These are phyloP conservation scores for Penicillium sp. DNA, from an alignment of 2,329 filamentous ascomycete species.

Conservation along the genomic window DNA sequence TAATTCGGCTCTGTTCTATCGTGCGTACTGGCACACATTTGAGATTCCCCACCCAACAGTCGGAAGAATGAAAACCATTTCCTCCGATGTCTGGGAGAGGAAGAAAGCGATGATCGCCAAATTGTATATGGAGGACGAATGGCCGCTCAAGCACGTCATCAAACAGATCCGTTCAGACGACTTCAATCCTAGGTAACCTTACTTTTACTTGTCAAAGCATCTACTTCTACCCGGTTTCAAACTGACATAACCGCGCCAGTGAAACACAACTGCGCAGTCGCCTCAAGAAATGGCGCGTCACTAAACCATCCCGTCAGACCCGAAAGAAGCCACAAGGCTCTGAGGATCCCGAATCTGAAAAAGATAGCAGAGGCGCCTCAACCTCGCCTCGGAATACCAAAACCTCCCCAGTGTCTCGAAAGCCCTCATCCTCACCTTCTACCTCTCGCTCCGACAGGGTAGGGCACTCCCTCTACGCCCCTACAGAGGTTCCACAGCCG, in stretches of 20 bases:
- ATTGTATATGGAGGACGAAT: slow-evolving; percentile 48
- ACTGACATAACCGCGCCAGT: slow-evolving; percentile 24
- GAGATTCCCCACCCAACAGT: background rate
- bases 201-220: background rate
- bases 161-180: slow-evolving; percentile 46
- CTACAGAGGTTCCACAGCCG: slow-evolving; percentile 13
- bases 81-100: slow-evolving; percentile 48
- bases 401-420: slow-evolving; percentile 11
- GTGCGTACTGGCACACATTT: background rate
- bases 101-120: slow-evolving; percentile 45
- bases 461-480: slow-evolving; percentile 14
- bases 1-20: background rate
- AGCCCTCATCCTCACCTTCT: slow-evolving; percentile 1
- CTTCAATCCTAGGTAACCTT: slow-evolving; percentile 46
- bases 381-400: slow-evolving; percentile 11
- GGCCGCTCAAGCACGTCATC: slow-evolving; percentile 49
- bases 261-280: slow-evolving; percentile 49
- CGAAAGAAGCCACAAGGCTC: slow-evolving; percentile 41
- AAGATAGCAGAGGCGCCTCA: slow-evolving; percentile 14
- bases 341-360: slow-evolving; percentile 26
- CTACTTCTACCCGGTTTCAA: too few species aligned
- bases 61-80: slow-evolving; percentile 44
- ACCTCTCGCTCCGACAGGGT: slow-evolving; percentile 17
- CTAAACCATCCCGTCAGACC: slow-evolving; percentile 47
- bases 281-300: slow-evolving; percentile 50